Evolutionary conservation across 257 asterid species (phyloP).

Genomic region (Nicotiana undulata): DNA sequence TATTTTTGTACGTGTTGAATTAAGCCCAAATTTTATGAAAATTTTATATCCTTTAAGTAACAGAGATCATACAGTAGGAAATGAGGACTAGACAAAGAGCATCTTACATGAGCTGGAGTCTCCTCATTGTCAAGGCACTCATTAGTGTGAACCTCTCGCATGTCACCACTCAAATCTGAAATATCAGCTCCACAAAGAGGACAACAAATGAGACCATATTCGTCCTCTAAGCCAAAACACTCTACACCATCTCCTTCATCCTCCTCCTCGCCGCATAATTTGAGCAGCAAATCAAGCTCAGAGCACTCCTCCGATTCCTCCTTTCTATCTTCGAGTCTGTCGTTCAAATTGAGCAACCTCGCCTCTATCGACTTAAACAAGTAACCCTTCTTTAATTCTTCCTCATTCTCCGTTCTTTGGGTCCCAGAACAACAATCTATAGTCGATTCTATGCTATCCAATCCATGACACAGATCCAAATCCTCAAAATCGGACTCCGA

Average conservation of each 20-base stretch:
- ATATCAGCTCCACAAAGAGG: conserved; percentile 82
- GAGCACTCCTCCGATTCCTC: conserved; percentile 37
- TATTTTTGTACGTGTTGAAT: background rate
- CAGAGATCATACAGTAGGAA: background rate
- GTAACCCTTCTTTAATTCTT: conserved; percentile 5
- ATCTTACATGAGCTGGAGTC: conserved; percentile 38
- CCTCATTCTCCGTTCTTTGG: conserved; percentile 1
- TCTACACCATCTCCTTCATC: conserved; percentile 16
- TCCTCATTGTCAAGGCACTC: conserved; percentile 70
- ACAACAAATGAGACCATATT: conserved; percentile 33
- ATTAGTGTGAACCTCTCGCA: conserved; percentile 67
- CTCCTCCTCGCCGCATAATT: conserved; percentile 46
- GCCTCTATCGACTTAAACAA: conserved; percentile 21
- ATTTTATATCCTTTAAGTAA: background rate
- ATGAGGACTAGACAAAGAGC: background rate
- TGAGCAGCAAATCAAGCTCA: conserved; percentile 61
- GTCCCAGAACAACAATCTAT: conserved; percentile 19
- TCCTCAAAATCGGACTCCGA: conserved; percentile 19
- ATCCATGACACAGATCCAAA: conserved; percentile 29
- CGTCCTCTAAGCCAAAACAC: conserved; percentile 1
- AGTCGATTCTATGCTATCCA: conserved; percentile 53
- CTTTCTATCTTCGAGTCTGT: conserved; percentile 26
- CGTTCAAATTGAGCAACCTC: conserved; percentile 12
- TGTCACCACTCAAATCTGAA: conserved; percentile 48
- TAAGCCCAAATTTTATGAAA: background rate